Evolutionary conservation across 495 filamentous ascomycete genomes (phyloP).

Genomic region (Pseudevernia furfuracea): DNA sequence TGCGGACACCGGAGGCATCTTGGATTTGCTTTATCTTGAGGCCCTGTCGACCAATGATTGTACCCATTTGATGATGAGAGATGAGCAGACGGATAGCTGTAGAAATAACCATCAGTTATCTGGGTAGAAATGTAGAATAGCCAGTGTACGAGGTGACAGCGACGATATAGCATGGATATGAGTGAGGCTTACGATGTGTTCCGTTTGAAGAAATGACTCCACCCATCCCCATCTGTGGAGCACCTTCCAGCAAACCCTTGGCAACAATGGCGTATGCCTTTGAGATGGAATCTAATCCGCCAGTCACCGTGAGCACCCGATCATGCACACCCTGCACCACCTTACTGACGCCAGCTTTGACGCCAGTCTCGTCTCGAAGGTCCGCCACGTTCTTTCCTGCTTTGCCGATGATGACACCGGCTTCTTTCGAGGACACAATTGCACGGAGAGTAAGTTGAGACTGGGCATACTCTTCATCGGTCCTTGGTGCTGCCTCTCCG

Average conservation of each 20-base stretch:
- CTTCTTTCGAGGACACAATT: constrained; percentile 97
- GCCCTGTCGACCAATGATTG: constrained; percentile 92
- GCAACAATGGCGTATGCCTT: constrained; percentile 91
- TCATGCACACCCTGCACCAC: constrained; percentile 96
- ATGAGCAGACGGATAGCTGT: constrained; percentile 93
- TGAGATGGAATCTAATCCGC: constrained; percentile 73
- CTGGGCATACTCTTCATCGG: constrained; percentile 92
- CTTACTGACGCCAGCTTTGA: constrained; percentile 97
- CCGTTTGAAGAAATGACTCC: constrained; percentile 75
- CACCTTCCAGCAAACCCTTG: constrained; percentile 82
- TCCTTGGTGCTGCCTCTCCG: constrained; percentile 65
- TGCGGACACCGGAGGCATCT: constrained; percentile 90
- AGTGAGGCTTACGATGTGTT: constrained; percentile 73
- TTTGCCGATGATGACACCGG: constrained; percentile 97
- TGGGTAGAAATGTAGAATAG: not conserved
- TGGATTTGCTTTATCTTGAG: constrained; percentile 99
- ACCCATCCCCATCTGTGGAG: constrained; percentile 90
- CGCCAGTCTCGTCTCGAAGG: constrained; percentile 91
- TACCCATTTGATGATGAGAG: constrained; percentile 99
- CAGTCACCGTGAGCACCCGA: constrained; percentile 90
- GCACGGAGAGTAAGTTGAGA: constrained; percentile 87
- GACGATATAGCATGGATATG: not conserved
- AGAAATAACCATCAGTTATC: constrained; percentile 27
- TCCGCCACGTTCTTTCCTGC: constrained; percentile 97
- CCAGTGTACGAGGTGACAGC: not conserved